phyloP scores from a whole-genome alignment of 176 grass and related monocot genomes.

The Miscanthus lutarioriparius region DNA sequence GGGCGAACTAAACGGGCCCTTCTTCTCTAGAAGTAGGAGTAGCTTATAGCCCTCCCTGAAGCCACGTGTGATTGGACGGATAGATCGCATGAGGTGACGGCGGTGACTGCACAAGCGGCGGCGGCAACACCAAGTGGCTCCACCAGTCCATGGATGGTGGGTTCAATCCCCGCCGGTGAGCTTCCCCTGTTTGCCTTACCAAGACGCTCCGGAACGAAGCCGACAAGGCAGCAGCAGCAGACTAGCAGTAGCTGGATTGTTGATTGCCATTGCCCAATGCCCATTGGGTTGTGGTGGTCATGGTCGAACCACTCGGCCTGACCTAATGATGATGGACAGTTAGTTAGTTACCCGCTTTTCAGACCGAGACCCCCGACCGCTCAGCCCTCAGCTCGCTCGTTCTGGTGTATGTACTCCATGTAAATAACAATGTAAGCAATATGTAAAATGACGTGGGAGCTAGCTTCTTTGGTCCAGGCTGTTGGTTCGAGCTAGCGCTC shows the following conservation, averaged over 20 bases:
- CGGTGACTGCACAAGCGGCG: not conserved
- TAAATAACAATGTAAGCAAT: too few relatives aligned
- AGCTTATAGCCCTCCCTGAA: not conserved
- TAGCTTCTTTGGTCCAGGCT: not conserved
- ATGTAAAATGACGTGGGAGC: not conserved
- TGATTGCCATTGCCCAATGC: not conserved
- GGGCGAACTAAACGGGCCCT: too few relatives aligned
- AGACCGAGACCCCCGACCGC: not conserved
- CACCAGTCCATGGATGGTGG: too few relatives aligned
- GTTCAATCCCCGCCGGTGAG: too few relatives aligned
- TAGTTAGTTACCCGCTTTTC: not conserved
- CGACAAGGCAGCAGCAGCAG: too few relatives aligned
- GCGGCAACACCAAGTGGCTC: too few relatives aligned
- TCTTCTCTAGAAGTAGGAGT: too few relatives aligned
- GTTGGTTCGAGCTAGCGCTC: not conserved
- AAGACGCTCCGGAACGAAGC: too few relatives aligned
- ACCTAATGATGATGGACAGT: not conserved
- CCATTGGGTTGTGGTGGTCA: not conserved
- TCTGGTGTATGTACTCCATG: too few relatives aligned
- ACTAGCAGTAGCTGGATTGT: not conserved
- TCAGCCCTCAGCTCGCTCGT: too few relatives aligned
- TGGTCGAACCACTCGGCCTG: not conserved
- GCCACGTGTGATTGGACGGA: not conserved
- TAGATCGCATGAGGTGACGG: not conserved
- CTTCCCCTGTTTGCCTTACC: constrained; percentile 1